These are phyloP conservation scores for Exophiala sp. DNA, from an alignment of 2,329 filamentous ascomycete species.

Conservation along the genomic window DNA sequence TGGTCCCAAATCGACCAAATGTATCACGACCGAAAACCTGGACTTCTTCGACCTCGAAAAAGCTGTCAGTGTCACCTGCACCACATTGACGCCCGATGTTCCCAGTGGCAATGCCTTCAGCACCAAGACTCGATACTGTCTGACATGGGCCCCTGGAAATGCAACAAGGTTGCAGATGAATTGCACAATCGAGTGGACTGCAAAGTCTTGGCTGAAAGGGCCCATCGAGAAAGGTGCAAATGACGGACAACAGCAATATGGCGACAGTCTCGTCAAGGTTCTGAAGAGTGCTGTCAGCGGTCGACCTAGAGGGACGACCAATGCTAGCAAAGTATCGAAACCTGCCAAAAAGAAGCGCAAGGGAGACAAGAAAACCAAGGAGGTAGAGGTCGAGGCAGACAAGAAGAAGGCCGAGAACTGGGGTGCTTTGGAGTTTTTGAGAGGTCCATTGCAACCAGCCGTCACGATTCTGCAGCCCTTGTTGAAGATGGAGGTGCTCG, in stretches of 20 bases:
- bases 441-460: constrained; percentile 62
- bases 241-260: constrained; percentile 79
- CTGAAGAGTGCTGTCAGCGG: constrained; percentile 67
- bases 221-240: constrained; percentile 94
- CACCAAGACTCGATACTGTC: constrained; percentile 88
- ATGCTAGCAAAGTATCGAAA: constrained; percentile 40
- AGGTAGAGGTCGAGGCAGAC: constrained; percentile 40
- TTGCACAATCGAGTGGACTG: constrained; percentile 89
- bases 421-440: constrained; percentile 76
- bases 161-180: constrained; percentile 78
- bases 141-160: constrained; percentile 86
- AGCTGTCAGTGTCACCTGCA: constrained; percentile 71
- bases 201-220: constrained; percentile 96
- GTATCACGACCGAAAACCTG: constrained; percentile 77
- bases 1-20: constrained; percentile 91
- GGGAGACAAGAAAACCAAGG: constrained; percentile 52
- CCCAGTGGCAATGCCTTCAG: constrained; percentile 87
- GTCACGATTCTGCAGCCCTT: constrained; percentile 64
- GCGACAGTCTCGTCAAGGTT: constrained; percentile 69
- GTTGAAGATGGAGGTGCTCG: constrained; percentile 69
- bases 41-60: constrained; percentile 83
- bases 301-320: constrained; percentile 50
- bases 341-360: constrained; percentile 54
- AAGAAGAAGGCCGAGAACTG: constrained; percentile 52
- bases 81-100: constrained; percentile 88